These are phyloP conservation scores for Nigrospora oryzae DNA, from an alignment of 2,329 filamentous ascomycete species.

Conservation along the genomic window DNA sequence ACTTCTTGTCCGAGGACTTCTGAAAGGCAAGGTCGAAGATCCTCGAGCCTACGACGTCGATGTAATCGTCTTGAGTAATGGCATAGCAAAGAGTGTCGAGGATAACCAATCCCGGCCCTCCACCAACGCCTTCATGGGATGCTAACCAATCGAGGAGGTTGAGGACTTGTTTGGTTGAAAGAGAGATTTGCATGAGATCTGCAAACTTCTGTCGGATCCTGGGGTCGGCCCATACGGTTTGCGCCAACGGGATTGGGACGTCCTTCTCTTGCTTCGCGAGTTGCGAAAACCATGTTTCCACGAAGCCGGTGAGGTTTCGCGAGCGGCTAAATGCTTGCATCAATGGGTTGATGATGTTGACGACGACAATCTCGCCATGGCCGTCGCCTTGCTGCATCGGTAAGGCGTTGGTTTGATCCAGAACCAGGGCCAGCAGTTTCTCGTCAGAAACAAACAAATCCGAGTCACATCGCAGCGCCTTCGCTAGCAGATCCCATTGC, in stretches of 20 bases:
- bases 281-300: slow-evolving; percentile 25
- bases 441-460: slow-evolving; percentile 32
- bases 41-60: slow-evolving; percentile 19
- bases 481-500: slow-evolving; percentile 30
- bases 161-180: slow-evolving; percentile 26
- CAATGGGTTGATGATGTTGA: slow-evolving; percentile 26
- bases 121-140: slow-evolving; percentile 9
- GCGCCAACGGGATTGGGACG: slow-evolving; percentile 5
- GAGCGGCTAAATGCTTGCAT: slow-evolving; percentile 29
- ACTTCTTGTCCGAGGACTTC: slow-evolving; percentile 9
- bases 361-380: slow-evolving; percentile 17
- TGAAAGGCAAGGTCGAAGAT: slow-evolving; percentile 22
- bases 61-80: slow-evolving; percentile 22
- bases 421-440: slow-evolving; percentile 18
- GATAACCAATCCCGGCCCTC: slow-evolving; percentile 22
- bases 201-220: slow-evolving; percentile 15
- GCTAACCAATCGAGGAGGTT: slow-evolving; percentile 25
- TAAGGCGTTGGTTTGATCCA: slow-evolving; percentile 20
- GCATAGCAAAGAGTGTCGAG: slow-evolving; percentile 27
- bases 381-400: slow-evolving; percentile 8
- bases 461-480: slow-evolving; percentile 33
- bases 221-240: slow-evolving; percentile 17
- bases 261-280: slow-evolving; percentile 9
- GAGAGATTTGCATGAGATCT: slow-evolving; percentile 22
- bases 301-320: slow-evolving; percentile 28